Conservation (phyloP, 2,329 filamentous ascomycete species). For the Nemania sp. region DNA sequence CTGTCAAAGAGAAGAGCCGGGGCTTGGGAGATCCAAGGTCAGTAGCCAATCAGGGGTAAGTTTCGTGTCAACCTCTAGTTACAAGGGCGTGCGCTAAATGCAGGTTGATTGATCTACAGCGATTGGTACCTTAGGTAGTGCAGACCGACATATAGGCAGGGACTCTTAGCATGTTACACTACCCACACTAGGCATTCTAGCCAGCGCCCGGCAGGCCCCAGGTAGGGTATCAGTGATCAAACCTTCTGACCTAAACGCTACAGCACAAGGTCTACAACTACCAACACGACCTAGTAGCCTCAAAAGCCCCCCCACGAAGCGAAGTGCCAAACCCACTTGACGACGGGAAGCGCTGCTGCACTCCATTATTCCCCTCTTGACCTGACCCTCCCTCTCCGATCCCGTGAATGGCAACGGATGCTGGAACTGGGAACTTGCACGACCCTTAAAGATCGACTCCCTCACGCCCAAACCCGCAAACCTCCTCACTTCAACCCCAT, state of each 20-base stretch:
- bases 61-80: constrained; percentile 16
- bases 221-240: not conserved
- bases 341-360: constrained; percentile 24
- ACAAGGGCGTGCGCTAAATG: constrained; percentile 42
- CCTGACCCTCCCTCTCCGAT: constrained; percentile 36
- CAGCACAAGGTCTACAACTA: not conserved
- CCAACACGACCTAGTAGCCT: constrained; percentile 18
- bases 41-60: constrained; percentile 40
- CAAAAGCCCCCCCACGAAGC: constrained; percentile 32
- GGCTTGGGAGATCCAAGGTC: constrained; percentile 21
- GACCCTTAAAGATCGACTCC: constrained; percentile 33
- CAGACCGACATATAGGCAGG: not conserved
- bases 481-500: constrained; percentile 3
- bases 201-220: too few relatives aligned
- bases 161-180: not conserved
- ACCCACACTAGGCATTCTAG: not conserved
- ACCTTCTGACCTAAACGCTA: constrained; percentile 11
- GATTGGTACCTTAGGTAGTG: constrained; percentile 4
- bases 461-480: constrained; percentile 14
- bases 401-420: constrained; percentile 44
- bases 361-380: constrained; percentile 16
- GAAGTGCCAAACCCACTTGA: constrained; percentile 34
- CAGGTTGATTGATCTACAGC: constrained; percentile 40
- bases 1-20: constrained; percentile 8
- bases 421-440: constrained; percentile 27